A percentile compares a stretch with the other conserved stretches of the same genome.
Conservation (phyloP, 192 early-diverging fungal genomes). For the Mortierella claussenii region DNA sequence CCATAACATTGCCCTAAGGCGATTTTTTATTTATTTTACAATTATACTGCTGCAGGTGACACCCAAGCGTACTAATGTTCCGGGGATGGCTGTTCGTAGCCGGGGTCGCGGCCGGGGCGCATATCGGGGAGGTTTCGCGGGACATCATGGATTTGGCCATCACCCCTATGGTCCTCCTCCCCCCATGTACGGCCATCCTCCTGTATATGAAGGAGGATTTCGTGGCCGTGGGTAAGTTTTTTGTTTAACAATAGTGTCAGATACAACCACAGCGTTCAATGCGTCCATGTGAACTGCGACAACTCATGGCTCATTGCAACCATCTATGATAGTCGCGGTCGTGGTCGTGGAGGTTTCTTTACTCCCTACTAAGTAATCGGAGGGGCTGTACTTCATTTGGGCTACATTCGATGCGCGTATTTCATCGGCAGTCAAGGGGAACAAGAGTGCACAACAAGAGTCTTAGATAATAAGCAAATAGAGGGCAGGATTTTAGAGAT, state of each 20-base stretch:
- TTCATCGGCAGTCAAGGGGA: no score
- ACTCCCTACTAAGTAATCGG: conserved; percentile 55
- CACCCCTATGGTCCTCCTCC: conserved; percentile 42
- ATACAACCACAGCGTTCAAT: no score
- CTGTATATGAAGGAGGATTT: conserved; percentile 50
- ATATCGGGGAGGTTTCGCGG: conserved; percentile 72
- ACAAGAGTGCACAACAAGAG: no score
- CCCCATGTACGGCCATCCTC: conserved; percentile 52
- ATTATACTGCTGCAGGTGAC: conserved; percentile 68
- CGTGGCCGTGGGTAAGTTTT: conserved; percentile 59
- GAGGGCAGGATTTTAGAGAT: no score
- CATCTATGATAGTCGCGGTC: conserved; percentile 20
- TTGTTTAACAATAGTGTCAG: no score
- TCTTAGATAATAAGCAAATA: no score
- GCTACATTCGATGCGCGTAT: no score
- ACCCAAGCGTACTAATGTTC: conserved; percentile 95
- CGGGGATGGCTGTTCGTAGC: conserved; percentile 81
- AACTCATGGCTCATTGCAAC: no score
- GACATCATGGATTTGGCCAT: conserved; percentile 57
- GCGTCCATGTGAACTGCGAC: no score
- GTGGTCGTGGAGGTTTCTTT: conserved; percentile 54
- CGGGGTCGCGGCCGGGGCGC: conserved; percentile 78
- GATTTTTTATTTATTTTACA: not conserved
- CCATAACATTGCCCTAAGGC: no score
- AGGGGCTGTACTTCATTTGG: no score